A percentile compares a stretch with the other conserved stretches of the same genome.
Conservation (phyloP, 768 basidiomycete genomes). For the Auricularia sp. region DNA sequence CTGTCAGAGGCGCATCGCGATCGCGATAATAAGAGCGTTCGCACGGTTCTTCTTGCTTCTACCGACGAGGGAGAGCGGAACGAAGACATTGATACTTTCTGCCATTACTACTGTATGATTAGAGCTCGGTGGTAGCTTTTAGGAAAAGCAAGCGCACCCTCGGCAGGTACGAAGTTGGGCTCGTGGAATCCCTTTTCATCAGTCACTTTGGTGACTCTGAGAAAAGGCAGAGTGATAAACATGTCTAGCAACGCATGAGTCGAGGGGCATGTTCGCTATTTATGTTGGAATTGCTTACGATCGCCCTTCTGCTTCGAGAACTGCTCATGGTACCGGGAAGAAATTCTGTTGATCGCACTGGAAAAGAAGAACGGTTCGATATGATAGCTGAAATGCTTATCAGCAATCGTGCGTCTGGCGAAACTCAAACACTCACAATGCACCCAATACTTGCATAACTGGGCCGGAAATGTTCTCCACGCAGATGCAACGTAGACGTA, state of each 20-base stretch:
- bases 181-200: background rate
- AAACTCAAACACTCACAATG: background rate
- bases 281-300: background rate
- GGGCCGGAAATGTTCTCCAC: background rate
- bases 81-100: background rate
- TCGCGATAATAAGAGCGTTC: background rate
- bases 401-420: background rate
- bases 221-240: slow-evolving; percentile 1
- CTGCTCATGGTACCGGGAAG: background rate
- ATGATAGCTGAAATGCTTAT: background rate
- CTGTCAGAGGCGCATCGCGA: background rate
- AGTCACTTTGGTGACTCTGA: background rate
- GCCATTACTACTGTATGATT: background rate
- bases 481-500: background rate
- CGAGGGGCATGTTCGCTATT: background rate
- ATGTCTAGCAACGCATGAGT: background rate
- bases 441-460: background rate
- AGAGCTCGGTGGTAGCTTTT: background rate
- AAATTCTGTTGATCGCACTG: background rate
- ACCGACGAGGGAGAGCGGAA: background rate
- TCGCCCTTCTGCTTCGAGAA: background rate
- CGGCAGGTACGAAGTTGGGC: background rate
- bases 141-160: background rate
- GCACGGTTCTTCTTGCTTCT: background rate
- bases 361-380: background rate